Base-by-base conservation (phyloP, 352 stramenopile species). In the Albugo laibachii region DNA sequence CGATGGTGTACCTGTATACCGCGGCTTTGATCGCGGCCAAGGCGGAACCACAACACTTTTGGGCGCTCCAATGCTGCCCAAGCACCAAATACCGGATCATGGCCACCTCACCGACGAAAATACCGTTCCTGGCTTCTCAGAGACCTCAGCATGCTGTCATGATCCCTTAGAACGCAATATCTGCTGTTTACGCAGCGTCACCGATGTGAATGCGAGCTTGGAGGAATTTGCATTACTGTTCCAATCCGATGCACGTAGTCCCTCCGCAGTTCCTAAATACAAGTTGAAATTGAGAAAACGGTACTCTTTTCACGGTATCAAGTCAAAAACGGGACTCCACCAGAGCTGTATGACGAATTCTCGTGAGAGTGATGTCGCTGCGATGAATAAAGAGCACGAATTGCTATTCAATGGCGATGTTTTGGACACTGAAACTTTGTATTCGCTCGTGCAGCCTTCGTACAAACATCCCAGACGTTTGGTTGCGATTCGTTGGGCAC, bases 211-310 rank as follows among this genome's bases (percentile, higher is more conserved):
- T 50, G 77, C 74, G 8, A 84, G 71, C 48, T 77, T 91, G 49
- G 77, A 86, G 41, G 77, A 91, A 53, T 82, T 87, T 48, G 71
- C 77, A 35, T 59, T 83, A 54, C 58, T 83, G 21, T 91, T 91
- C 54, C 84, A 86, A 42, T 58, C 80, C 8, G 74, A 87, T 50
- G 73, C 71, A 36, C 24, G 24, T 8, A 31, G 24, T 31, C 24
- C 24, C 8, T 31, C 24, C 24, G 24, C 24, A 31, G 3, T 31
- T 10, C 24, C 24, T 10, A 31, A 31, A 31, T 31, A 31, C 24
- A 31, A 31, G 3, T 31, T 8, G 3, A 31, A 31, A 31, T 31
- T 31, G 24, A 78, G 66, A 55, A 60, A 60, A n/a, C 53, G 65
- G 13, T 31, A 31, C 8, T 31, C 24, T 3, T 31, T 31, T 31